Evolutionary conservation across 306 rosid species (phyloP).

Genomic region (Vigna radiata): DNA sequence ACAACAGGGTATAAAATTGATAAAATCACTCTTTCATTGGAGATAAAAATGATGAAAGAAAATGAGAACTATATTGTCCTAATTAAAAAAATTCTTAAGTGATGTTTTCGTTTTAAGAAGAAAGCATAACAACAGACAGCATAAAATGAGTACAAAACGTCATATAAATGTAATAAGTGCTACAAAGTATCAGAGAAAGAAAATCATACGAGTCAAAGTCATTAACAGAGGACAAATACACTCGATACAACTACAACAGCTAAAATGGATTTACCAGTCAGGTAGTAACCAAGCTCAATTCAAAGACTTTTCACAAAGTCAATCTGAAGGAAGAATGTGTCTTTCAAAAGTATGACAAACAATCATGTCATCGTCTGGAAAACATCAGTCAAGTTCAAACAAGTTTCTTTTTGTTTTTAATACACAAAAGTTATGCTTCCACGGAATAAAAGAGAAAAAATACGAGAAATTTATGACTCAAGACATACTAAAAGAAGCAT

Average conservation of each 20-base stretch:
- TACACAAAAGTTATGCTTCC: background rate
- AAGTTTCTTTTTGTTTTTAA: background rate
- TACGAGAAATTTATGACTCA: background rate
- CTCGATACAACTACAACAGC: slow-evolving; percentile 14
- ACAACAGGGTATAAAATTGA: slow-evolving; percentile 23
- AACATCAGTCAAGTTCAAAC: slow-evolving; percentile 24
- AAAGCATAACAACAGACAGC: background rate
- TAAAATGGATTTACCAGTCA: slow-evolving; percentile 6
- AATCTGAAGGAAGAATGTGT: slow-evolving; percentile 9
- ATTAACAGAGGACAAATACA: slow-evolving; percentile 10
- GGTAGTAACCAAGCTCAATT: background rate
- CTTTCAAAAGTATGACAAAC: slow-evolving; percentile 10
- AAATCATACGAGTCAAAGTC: background rate
- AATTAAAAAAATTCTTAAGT: slow-evolving; percentile 7
- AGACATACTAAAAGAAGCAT: slow-evolving; percentile 11
- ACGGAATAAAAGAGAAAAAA: background rate
- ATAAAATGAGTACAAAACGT: background rate
- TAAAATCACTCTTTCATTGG: background rate
- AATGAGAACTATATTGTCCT: slow-evolving; percentile 7
- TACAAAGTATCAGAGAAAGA: slow-evolving; percentile 29
- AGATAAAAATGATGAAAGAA: slow-evolving; percentile 8
- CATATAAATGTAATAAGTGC: background rate
- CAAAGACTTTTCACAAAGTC: background rate
- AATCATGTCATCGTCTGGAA: background rate
- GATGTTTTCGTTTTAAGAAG: background rate